phyloP scores from a whole-genome alignment of 2,329 filamentous ascomycete species.

The Botrytis galanthina region DNA sequence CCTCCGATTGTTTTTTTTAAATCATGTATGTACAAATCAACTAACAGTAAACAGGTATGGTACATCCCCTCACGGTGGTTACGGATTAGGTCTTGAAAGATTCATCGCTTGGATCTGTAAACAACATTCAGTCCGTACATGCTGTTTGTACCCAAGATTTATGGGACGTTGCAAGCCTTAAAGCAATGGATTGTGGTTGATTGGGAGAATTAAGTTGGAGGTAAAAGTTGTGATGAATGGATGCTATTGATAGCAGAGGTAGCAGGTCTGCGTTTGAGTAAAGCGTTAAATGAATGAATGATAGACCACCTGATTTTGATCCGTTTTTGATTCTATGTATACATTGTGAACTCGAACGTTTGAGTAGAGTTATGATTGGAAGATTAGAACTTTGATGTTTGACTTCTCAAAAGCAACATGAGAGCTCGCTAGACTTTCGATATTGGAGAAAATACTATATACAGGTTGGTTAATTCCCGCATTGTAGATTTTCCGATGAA shows the following conservation, averaged over 20 bases:
- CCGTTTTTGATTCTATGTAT: background rate
- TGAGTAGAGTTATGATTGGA: background rate
- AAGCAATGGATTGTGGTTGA: constrained; percentile 21
- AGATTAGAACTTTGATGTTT: background rate
- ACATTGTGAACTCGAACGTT: background rate
- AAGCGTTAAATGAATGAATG: background rate
- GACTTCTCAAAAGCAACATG: background rate
- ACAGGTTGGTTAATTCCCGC: background rate
- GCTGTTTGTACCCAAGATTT: constrained; percentile 76
- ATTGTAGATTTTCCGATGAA: rapidly evolving
- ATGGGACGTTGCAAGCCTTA: constrained; percentile 79
- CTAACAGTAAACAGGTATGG: constrained; percentile 63
- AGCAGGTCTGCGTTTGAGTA: background rate
- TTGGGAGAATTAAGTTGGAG: background rate
- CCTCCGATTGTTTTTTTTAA: too few species aligned
- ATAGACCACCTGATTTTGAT: background rate
- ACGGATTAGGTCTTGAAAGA: constrained; percentile 87
- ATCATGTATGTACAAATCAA: background rate
- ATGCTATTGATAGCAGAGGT: background rate
- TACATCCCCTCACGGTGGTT: constrained; percentile 76
- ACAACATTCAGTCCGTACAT: constrained; percentile 62
- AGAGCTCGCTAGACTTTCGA: background rate
- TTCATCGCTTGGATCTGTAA: constrained; percentile 63
- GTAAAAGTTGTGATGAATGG: background rate
- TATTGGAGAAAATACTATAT: background rate